phyloP scores from a whole-genome alignment of 148 eudicot species.

The Rheum nobile region DNA sequence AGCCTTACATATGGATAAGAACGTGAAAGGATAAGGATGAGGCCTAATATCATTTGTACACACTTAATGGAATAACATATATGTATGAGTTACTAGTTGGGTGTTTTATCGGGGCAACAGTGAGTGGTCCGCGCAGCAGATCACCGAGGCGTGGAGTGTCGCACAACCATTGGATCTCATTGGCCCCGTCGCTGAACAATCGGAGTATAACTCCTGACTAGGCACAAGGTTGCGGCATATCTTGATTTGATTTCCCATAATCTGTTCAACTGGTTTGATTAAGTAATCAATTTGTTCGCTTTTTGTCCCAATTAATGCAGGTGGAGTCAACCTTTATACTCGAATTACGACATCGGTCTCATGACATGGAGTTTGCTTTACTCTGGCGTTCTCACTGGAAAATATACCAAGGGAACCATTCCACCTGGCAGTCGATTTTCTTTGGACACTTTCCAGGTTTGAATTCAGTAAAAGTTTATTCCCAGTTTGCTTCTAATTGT shows the following conservation, averaged over 20 bases:
- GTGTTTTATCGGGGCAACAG: constrained; percentile 98
- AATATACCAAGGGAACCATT: constrained; percentile 47
- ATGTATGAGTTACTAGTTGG: too few species aligned
- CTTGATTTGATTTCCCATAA: not conserved
- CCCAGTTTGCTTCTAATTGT: not conserved
- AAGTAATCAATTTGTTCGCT: not conserved
- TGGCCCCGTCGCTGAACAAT: constrained; percentile 93
- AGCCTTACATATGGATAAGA: too few species aligned
- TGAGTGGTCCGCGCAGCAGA: constrained; percentile 99
- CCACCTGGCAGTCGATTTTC: constrained; percentile 88
- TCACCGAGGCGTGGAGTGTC: constrained; percentile 83
- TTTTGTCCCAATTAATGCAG: constrained; percentile 23
- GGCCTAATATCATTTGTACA: too few species aligned
- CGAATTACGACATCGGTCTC: constrained; percentile 77
- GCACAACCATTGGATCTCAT: constrained; percentile 67
- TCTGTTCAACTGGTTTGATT: not conserved
- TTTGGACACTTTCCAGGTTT: constrained; percentile 85
- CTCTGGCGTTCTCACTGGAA: constrained; percentile 93
- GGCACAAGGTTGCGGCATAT: constrained; percentile 60
- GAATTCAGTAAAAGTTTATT: not conserved
- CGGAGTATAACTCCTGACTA: constrained; percentile 74
- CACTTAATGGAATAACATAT: too few species aligned
- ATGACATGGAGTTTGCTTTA: constrained; percentile 99
- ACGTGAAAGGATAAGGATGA: too few species aligned
- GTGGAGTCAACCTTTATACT: constrained; percentile 79